These are phyloP conservation scores for Cymbidium sinense DNA, from an alignment of 106 monocot genomes.

Conservation along the genomic window DNA sequence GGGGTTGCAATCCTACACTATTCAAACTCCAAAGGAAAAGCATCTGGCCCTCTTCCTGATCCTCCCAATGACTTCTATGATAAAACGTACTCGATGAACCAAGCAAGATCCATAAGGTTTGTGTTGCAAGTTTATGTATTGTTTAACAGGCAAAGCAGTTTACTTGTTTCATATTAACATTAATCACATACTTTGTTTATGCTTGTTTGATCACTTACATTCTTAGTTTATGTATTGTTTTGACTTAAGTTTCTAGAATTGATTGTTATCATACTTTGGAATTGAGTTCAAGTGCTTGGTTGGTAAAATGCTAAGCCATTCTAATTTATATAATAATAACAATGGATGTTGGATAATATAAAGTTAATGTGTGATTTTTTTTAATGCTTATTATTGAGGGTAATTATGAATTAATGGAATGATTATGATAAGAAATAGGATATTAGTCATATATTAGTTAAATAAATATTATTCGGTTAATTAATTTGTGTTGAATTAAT, in stretches of 20 bases:
- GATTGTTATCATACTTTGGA: not conserved
- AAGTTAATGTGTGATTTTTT: not conserved
- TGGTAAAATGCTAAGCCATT: not conserved
- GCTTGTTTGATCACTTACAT: not conserved
- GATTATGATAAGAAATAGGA: not conserved
- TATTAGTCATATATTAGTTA: not conserved
- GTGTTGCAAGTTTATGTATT: slow-evolving; percentile 1
- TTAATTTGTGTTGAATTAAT: not conserved
- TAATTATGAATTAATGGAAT: not conserved
- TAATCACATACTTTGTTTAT: not conserved
- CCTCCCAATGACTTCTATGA: slow-evolving; percentile 32
- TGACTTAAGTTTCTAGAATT: not conserved
- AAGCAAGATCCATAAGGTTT: slow-evolving; percentile 36
- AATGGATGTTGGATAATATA: not conserved
- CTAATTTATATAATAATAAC: not conserved
- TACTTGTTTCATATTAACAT: not conserved
- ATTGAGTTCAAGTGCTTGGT: not conserved
- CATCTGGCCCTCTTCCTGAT: slow-evolving; percentile 38
- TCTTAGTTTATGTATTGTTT: not conserved
- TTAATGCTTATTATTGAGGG: not conserved
- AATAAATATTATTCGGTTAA: not conserved
- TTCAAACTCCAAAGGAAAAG: slow-evolving; percentile 54
- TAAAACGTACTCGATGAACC: slow-evolving; percentile 38
- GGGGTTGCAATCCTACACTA: slow-evolving; percentile 70
- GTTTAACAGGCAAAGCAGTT: not conserved